phyloP scores from a whole-genome alignment of 2,329 filamentous ascomycete genomes.

The Exophiala dermatitidis region DNA sequence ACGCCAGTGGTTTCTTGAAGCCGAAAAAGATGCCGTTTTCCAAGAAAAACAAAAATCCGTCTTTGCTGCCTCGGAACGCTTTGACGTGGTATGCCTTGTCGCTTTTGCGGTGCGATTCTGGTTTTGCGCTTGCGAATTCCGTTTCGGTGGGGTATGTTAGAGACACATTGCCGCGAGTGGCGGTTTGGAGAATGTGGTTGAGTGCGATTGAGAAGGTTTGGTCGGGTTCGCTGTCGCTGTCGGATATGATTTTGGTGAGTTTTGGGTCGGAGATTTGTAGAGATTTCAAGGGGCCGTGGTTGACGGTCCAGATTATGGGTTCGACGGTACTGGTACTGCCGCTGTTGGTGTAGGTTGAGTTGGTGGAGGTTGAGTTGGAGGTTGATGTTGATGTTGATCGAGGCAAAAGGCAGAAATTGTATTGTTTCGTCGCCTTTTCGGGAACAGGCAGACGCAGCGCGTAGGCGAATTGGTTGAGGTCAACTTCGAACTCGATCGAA shows the following conservation, averaged over 20 bases:
- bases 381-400: too few species aligned
- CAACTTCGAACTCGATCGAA: constrained; percentile 48
- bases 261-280: constrained; percentile 25
- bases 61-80: constrained; percentile 57
- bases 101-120: constrained; percentile 54
- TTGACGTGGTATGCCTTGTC: constrained; percentile 60
- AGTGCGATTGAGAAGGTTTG: constrained; percentile 45
- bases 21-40: constrained; percentile 55
- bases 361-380: too few species aligned
- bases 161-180: too few species aligned
- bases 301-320: constrained; percentile 54
- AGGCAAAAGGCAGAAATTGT: constrained; percentile 56
- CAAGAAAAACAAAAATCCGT: constrained; percentile 59
- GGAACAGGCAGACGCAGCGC: constrained; percentile 56
- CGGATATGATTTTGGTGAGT: constrained; percentile 29
- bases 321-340: constrained; percentile 38
- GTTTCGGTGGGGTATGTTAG: constrained; percentile 29
- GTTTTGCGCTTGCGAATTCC: constrained; percentile 54
- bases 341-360: too few species aligned
- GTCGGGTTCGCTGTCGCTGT: constrained; percentile 39
- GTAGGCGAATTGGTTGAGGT: constrained; percentile 39
- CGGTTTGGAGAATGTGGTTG: too few species aligned
- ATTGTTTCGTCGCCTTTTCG: constrained; percentile 57
- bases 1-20: constrained; percentile 59
- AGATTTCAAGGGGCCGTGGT: constrained; percentile 46